These are phyloP conservation scores for Fusarium fujikuroi DNA, from an alignment of 2,329 filamentous ascomycete genomes.

Conservation along the genomic window DNA sequence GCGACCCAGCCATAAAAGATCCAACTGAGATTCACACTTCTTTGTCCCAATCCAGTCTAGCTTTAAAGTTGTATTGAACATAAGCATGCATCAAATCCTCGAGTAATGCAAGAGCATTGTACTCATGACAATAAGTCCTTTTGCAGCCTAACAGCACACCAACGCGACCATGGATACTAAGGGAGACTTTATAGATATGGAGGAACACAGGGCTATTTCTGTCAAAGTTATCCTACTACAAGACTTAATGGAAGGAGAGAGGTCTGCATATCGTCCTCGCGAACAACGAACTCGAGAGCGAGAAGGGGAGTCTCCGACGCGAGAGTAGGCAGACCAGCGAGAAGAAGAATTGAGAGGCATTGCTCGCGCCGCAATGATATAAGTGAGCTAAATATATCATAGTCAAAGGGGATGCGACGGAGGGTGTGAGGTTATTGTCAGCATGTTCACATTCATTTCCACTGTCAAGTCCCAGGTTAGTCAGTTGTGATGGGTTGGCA, in stretches of 20 bases:
- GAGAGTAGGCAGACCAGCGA: too few species aligned
- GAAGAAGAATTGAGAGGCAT: not conserved
- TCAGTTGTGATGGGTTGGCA: not conserved
- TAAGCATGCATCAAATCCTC: not conserved
- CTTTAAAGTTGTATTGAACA: fast-evolving
- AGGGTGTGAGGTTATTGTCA: too few species aligned
- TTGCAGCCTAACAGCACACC: not conserved
- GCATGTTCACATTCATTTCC: not conserved
- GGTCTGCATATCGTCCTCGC: not conserved
- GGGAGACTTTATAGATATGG: fast-evolving
- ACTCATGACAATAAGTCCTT: fast-evolving
- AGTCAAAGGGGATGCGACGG: too few species aligned
- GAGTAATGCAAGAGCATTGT: not conserved
- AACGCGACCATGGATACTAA: fast-evolving
- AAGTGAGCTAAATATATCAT: too few species aligned
- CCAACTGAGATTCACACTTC: not conserved
- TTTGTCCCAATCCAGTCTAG: fast-evolving
- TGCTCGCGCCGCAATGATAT: not conserved
- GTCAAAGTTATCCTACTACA: fast-evolving
- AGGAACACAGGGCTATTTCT: not conserved
- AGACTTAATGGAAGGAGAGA: not conserved
- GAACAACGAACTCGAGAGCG: not conserved
- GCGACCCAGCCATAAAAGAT: not conserved
- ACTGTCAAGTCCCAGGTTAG: not conserved
- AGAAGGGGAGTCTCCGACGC: not conserved